Percentiles rank a stretch among this genome's conserved stretches.
These are phyloP conservation scores for Termitomyces eurrhizus DNA, from an alignment of 768 basidiomycete species.

Conservation along the genomic window DNA sequence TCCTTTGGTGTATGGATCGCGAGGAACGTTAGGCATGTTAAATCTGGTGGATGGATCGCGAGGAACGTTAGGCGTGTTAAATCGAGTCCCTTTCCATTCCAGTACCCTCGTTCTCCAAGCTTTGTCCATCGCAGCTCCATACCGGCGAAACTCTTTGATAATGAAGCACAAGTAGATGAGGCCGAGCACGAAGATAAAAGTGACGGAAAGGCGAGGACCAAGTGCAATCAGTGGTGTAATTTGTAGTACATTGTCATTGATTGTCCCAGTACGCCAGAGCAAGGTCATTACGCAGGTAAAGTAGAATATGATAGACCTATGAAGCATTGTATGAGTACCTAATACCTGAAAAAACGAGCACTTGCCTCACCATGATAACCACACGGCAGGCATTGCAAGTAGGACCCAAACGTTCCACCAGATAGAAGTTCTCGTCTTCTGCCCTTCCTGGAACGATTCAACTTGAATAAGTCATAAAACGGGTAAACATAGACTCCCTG, in stretches of 20 bases:
- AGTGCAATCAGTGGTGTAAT: conserved; percentile 37
- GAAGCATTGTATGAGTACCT: not conserved
- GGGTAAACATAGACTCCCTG: not conserved
- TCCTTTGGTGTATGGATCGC: not conserved
- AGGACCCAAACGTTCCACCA: conserved; percentile 63
- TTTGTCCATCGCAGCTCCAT: not conserved
- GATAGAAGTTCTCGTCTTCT: conserved; percentile 24
- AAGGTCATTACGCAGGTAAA: conserved; percentile 58
- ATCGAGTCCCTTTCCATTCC: not conserved
- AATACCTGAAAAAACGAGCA: not conserved
- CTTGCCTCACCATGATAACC: conserved; percentile 58
- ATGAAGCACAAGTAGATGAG: not conserved
- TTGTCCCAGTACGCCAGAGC: conserved; percentile 66
- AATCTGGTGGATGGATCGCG: not conserved
- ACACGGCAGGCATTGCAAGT: conserved; percentile 60
- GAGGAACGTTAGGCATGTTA: no score
- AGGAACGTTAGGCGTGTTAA: not conserved
- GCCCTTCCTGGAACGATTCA: conserved; percentile 45
- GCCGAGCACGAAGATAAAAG: conserved; percentile 20
- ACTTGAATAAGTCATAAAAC: not conserved
- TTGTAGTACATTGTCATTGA: conserved; percentile 28
- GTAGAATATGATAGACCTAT: conserved; percentile 67
- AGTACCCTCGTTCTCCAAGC: not conserved
- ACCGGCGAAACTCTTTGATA: not conserved
- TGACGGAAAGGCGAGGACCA: conserved; percentile 53